Base-by-base conservation (phyloP, 1,284 basidiomycete genomes). In the Cutaneotrichosporon mucoides region DNA sequence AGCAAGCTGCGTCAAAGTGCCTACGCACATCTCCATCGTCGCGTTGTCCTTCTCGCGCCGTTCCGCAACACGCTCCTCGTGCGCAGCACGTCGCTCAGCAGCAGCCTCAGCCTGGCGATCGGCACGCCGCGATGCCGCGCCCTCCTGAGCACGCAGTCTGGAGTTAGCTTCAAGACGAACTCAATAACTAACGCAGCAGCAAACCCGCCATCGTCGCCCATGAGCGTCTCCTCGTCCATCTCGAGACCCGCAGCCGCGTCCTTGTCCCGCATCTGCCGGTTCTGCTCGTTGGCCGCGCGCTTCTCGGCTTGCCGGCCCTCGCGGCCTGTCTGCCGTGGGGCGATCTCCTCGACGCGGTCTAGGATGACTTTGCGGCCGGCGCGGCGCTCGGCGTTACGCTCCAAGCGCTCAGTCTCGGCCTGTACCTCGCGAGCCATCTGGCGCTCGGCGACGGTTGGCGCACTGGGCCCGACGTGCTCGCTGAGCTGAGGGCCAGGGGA, bases 11-110 rank as follows among this genome's bases (percentile, higher is more conserved):
- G 9, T 9, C 33, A 16, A 10, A 35, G 13, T n/a, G 15, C 38
- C 13, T 9, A 67, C 73, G 64, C 59, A 76, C 77, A 77, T 77
- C 8, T 74, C 73, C 77, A 79, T 79, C 0, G 73, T 78, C 16
- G 71, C 72, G 0, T 62, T 57, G 44, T 79, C 77, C 59, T 78
- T 76, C 40, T 66, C 59, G 48, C 66, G 68, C 33, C 76, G 61
- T 53, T 75, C 76, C 4, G 60, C 57, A 57, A 77, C 50, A 36
- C 77, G 60, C 53, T 79, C 75, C 15, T 71, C 64, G 47, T 72
- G 65, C 1, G 69, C 72, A 4, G 72, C 67, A 8, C 73, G 60
- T 36, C 62, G 59, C 43, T 75, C 73, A 4, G 67, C 70, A 36
- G 63, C 53, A 11, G 60, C 61, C 11, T 68, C 61, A 0, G 69